Evolutionary conservation across 441 rosid species (phyloP), one percentile per base, ranked within the genome.

Genomic region (Populus hybrid): DNA sequence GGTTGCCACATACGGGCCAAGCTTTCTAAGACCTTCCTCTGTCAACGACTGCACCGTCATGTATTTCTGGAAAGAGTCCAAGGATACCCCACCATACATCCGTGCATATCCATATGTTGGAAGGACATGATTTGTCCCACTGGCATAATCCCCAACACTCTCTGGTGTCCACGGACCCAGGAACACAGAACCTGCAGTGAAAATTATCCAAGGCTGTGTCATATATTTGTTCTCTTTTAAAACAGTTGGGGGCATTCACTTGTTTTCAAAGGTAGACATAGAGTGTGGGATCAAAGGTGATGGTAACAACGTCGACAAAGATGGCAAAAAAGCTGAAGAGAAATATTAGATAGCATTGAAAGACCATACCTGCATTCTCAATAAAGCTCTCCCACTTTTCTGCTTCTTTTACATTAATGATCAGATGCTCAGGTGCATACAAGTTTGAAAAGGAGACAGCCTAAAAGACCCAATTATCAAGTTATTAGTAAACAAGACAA

Each of bases 351-450:
- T 10, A 26, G 66, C 5, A 63, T 6, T 36, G 7, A 5, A 70
- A 19, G 69, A 75, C 0, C 38, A 40, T 89, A 92, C 95, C 99
- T 65, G 97, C 99, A 81, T 94, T 92, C 88, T 95, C 97, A 66
- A 95, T 79, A 50, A 79, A 87, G 78, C 85, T 81, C 75, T 93
- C 99, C 97, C 98, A 95, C 82, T 89, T 93, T 83, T 93, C 97
- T n/a, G 98, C 97, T 76, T 91, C 95, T 85, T 87, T 75, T 26
- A 93, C 97, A 76, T 95, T 93, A 63, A 95, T 81, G 67, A 95
- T 93, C 76, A 95, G 87, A 79, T 95, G 99, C 85, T 95, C 97
- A 9, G 98, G 98, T 66, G 98, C 98, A 81, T 92, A 95, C 10
- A 91, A 77, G 78, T 95, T 95, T 78, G 97, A 93, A 83, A 95